These are phyloP conservation scores for Polygonum maritimum DNA, from an alignment of 148 eudicot genomes.

Conservation along the genomic window DNA sequence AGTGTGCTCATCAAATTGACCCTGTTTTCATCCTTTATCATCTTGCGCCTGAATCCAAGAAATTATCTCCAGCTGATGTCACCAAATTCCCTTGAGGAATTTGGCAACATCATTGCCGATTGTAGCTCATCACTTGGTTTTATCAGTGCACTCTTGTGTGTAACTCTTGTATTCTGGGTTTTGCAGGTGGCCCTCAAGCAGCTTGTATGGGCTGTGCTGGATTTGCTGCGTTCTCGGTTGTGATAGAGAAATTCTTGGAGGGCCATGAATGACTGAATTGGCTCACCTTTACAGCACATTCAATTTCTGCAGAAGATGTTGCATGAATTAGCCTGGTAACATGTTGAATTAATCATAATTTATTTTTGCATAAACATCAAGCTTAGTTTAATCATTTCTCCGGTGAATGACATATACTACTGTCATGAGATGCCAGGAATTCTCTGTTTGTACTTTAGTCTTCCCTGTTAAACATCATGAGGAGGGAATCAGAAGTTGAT, in stretches of 20 bases:
- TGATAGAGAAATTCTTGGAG: conserved; percentile 73
- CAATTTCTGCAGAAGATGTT: neutral
- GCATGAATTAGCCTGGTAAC: neutral
- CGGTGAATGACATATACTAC: neutral
- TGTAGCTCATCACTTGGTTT: neutral
- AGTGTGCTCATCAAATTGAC: neutral
- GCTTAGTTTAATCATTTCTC: neutral
- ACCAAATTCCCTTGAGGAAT: neutral
- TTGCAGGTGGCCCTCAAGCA: conserved; percentile 80
- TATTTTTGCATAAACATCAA: neutral
- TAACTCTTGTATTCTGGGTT: neutral
- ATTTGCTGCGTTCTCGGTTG: conserved; percentile 83
- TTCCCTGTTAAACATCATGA: neutral
- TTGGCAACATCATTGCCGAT: neutral
- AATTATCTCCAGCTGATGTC: neutral
- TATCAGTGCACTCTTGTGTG: neutral
- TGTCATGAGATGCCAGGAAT: conserved; percentile 1
- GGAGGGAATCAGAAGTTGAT: neutral
- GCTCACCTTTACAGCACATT: neutral
- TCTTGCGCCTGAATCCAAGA: neutral
- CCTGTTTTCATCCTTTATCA: neutral
- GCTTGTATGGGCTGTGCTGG: conserved; percentile 93
- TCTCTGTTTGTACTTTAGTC: neutral
- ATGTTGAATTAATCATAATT: neutral
- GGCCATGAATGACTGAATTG: conserved; percentile 40